These are phyloP conservation scores for Yarrowia sp. DNA, from an alignment of 805 yeast species.

Conservation along the genomic window DNA sequence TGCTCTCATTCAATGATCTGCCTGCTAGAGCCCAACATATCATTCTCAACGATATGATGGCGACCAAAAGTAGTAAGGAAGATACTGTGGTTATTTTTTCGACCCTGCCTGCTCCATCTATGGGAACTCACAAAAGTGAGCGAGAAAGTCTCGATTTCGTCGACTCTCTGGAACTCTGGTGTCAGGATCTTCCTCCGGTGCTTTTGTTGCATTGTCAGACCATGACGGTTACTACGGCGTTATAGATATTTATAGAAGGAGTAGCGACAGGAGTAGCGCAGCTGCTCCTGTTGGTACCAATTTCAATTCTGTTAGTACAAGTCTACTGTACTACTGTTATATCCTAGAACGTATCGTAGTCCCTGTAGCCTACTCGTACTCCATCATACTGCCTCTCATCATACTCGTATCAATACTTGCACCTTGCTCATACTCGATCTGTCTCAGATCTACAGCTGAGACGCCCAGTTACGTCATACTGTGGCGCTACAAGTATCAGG, in stretches of 20 bases:
- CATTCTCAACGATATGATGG: conserved; percentile 83
- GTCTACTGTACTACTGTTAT: no score
- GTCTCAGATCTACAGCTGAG: no score
- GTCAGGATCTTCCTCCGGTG: conserved; percentile 77
- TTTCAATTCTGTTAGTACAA: no score
- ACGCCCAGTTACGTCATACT: no score
- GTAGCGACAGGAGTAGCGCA: no score
- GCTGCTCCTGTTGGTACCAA: no score
- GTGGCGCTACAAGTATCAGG: no score
- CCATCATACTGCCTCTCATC: no score
- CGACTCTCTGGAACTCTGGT: conserved; percentile 73
- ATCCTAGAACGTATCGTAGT: no score
- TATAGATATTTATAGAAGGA: conserved; percentile 45
- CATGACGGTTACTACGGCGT: conserved; percentile 92
- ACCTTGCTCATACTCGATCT: no score
- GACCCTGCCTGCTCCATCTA: conserved; percentile 82
- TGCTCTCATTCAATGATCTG: conserved; percentile 68
- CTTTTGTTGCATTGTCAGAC: conserved; percentile 85
- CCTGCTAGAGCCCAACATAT: conserved; percentile 91
- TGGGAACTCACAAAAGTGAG: conserved; percentile 73
- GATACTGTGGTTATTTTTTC: conserved; percentile 75
- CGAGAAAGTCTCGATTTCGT: conserved; percentile 71
- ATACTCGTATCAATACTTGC: no score
- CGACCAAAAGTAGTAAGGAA: conserved; percentile 47
- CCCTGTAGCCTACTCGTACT: no score